Percentiles rank a stretch among this genome's conserved stretches.
Evolutionary conservation across 768 basidiomycete genomes (phyloP).

Genomic region (Mycena leptocephala): DNA sequence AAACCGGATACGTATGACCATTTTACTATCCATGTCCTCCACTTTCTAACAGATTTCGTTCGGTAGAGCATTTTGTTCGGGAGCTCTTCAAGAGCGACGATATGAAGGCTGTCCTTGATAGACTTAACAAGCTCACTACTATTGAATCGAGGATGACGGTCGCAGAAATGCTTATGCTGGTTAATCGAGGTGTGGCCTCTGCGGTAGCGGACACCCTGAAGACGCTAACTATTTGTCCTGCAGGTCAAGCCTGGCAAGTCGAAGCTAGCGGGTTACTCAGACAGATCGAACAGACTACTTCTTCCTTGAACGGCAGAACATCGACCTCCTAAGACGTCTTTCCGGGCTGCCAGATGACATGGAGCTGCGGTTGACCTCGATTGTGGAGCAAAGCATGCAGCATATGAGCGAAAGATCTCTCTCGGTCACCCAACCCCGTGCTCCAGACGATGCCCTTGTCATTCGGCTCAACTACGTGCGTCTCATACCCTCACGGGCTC

Average conservation of each 20-base stretch:
- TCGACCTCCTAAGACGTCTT: not conserved
- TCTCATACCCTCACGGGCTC: not conserved
- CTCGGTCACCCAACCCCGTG: not conserved
- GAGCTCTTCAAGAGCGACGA: not conserved
- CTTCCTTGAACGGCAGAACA: not conserved
- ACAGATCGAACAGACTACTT: not conserved
- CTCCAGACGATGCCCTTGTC: no score
- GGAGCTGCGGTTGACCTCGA: not conserved
- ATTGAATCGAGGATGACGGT: slow-evolving; percentile 1
- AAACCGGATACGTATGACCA: not conserved
- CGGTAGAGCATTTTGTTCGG: not conserved
- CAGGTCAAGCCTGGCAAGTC: not conserved
- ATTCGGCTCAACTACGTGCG: not conserved
- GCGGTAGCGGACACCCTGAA: not conserved
- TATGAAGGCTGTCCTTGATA: not conserved
- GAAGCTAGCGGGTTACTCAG: not conserved
- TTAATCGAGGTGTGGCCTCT: not conserved
- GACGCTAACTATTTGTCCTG: not conserved
- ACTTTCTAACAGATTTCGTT: not conserved
- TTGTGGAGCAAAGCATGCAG: not conserved
- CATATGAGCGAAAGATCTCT: not conserved
- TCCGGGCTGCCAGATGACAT: not conserved
- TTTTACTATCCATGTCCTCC: not conserved
- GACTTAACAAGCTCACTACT: not conserved
- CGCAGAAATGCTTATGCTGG: not conserved